Base-by-base conservation (phyloP, 192 early-diverging fungal species). In the Coemansia sp. region DNA sequence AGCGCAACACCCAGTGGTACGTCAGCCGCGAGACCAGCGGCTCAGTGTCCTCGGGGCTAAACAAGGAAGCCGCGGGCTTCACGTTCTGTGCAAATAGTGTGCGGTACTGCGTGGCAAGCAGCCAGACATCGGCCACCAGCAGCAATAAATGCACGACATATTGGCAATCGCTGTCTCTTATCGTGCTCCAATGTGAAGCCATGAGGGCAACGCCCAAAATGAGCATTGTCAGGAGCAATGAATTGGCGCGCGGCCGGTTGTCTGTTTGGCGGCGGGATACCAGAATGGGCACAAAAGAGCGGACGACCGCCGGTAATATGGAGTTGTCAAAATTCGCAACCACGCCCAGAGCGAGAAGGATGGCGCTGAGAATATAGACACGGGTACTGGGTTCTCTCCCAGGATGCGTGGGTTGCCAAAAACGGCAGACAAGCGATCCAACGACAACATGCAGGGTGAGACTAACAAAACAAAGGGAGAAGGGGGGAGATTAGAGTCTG, bases 1-100 rank as follows among this genome's bases (percentile, higher is more conserved):
- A 65, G 17, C 39, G 60, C 34, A 69, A 29, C 0, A 81, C 78
- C 78, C 78, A 76, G 64, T 69, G 62, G 35, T 81, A 81, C n/a
- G 78, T 81, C 57, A 76, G 14, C 37, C 59, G 67, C n/a, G 63
- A 39, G 14, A 71, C 33, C 21, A 66, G 16, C 21, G 59, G 19
- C 17, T 62, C 45, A 13, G 40, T 50, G 34, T 46, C 64, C 14
- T 35, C 50, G n/a, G 51, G 21, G 21, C 36, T 24, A 14, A 11
- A 42, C 4, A 5, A 14, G 17, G 41, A 11, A 42, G 48, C 10
- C 5, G 8, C 39, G n/a, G 44, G 46, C 51, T 53, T 42, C n/a
- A 50, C 4, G 27, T 56, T 1, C 46, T 29, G 16, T 17, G 17
- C 24, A 21, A 35, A 35, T 48, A 51, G 31, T 29, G 17, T 4